Percentiles rank a stretch among this genome's conserved stretches.
Evolutionary conservation across 2,329 filamentous ascomycete species (phyloP).

Genomic region (Ophiosphaerella narmari): DNA sequence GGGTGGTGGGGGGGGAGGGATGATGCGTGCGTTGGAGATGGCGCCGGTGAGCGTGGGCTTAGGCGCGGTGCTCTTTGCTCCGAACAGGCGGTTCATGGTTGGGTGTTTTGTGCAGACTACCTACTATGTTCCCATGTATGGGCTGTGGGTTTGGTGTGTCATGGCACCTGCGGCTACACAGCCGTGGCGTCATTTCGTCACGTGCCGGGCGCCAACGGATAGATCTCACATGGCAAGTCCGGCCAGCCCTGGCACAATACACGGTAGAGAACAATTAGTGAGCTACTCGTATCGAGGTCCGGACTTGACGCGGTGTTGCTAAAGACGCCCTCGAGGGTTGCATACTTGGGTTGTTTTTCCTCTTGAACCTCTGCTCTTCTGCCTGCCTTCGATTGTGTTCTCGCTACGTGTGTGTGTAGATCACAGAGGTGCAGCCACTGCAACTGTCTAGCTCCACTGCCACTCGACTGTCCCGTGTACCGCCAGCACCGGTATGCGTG

Average conservation of each 20-base stretch:
- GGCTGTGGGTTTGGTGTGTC: no score
- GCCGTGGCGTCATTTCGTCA: neutral
- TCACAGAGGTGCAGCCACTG: no score
- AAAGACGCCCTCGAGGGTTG: slow-evolving; percentile 12
- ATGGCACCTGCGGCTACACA: no score
- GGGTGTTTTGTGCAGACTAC: neutral
- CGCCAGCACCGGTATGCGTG: neutral
- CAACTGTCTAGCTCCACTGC: no score
- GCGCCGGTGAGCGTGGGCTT: slow-evolving; percentile 87
- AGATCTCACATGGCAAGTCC: neutral
- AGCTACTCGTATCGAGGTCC: no score
- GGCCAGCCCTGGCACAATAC: neutral
- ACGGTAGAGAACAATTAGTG: neutral
- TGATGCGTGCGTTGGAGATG: slow-evolving; percentile 71
- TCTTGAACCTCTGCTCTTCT: slow-evolving; percentile 8
- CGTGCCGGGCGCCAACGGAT: no score
- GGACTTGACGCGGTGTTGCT: slow-evolving; percentile 18
- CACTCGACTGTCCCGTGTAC: neutral
- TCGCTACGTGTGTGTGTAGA: slow-evolving; percentile 18
- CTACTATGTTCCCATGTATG: no score
- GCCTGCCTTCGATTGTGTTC: slow-evolving; percentile 11
- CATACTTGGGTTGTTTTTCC: slow-evolving; percentile 23
- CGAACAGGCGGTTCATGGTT: slow-evolving; percentile 94
- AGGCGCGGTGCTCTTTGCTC: slow-evolving; percentile 80
- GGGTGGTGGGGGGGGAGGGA: neutral